Base-by-base conservation (phyloP, 148 eudicot species). In the Rhododendron simsii region DNA sequence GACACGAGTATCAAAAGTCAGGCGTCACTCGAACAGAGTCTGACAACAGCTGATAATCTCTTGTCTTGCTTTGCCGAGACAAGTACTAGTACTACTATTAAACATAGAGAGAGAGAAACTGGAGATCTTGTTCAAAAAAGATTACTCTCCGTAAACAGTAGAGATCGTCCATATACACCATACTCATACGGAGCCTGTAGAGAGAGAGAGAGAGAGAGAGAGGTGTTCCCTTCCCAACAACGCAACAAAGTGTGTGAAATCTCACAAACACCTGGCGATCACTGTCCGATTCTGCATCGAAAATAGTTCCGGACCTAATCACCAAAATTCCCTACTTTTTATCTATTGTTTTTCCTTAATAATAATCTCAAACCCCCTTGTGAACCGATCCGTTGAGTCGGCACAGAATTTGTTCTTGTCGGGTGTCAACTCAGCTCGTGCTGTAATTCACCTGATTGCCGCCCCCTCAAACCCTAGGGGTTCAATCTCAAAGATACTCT, bases 201-300 rank as follows among this genome's bases (percentile, higher is more conserved):
- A 3, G 41, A 39, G 41, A 39, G 44, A 41, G 44, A 37, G 78
- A n/a, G n/a, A 14, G 78, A 35, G 78, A 35, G 78, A 33, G 41
- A 33, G 74, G 0, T 3, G 65, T 59, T 57, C 21, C 7, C n/a
- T 35, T 1, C 21, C 45, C 15, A 7, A 6, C 35, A 33, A 33
- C 35, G 35, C 35, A 33, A 33, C 35, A 33, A 33, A 33, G 35
- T 33, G 35, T 41, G 50, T 3, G 80, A 18, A 77, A 77, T 20
- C 51, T 39, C 45, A 45, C 81, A 3, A 50, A 50, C 83, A 87
- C 67, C 59, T 78, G 88, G 78, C 88, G 59, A 47, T 44, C 51
- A 10, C 78, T 9, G 50, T 14, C 82, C 50, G 23, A 59, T 50
- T 82, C 33, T 9, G 45, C 73, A 71, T 71, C 37, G 76, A 28